Evolutionary conservation across 2,329 filamentous ascomycete genomes (phyloP), one percentile per base, ranked within the genome.

Genomic region (Exophiala dermatitidis): DNA sequence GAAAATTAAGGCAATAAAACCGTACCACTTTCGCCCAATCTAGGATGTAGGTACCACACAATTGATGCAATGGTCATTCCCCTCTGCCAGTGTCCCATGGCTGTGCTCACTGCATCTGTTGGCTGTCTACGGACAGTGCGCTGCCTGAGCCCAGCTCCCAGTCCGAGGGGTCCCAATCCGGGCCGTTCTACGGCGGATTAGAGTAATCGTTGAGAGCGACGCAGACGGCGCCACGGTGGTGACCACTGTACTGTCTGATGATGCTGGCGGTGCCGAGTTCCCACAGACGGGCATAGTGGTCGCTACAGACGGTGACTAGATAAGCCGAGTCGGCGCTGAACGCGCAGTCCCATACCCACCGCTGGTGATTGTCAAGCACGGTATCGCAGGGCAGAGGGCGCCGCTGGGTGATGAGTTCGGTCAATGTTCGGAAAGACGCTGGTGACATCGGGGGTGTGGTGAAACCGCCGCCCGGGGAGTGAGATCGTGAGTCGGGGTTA

Each of bases 301-400:
- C 90, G 40, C 86, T 91, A 68, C 89, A 95, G 3, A 90, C 90
- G 0, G 90, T 96, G 8, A 96, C 90, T 4, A 96, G 76, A 66
- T 96, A 96, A 0, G 90, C 90, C 33, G 85, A 90, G 68, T 96
- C 90, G 29, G 90, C 90, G 57, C 86, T 91, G 71, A 96, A 96
- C 0, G 90, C 90, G 65, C 90, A 96, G 69, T 96, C 90, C 90
- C 90, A 96, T 1, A 96, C 90, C 90, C 90, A 96, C 50, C 90
- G 84, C 72, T 96, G 90, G 71, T 96, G 90, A 50, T 87, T 88
- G 26, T 86, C 86, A 1, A 96, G 80, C 1, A 89, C 94, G 2
- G 89, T 90, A 70, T 95, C 88, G 19, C 95, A 80, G 6, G 85
- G 86, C 62, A 93, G 40, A 77, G 84, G 68, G 26, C 57, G 54